phyloP scores from a whole-genome alignment of 345 rosid genomes.

The Diplotaxis tenuifolia region DNA sequence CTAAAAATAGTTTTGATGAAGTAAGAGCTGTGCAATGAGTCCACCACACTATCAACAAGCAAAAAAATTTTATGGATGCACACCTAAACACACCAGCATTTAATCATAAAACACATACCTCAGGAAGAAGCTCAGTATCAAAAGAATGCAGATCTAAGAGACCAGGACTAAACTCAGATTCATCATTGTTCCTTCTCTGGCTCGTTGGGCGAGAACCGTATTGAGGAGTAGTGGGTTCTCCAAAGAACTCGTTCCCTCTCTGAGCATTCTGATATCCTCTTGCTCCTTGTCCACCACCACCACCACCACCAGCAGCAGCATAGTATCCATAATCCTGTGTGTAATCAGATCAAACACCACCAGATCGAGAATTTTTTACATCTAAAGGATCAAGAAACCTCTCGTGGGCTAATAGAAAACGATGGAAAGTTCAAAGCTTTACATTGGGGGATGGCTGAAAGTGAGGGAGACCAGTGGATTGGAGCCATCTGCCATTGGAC shows the following conservation, averaged over 20 bases:
- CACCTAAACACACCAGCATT: no score
- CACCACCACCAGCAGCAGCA: constrained; percentile 50
- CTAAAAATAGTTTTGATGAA: no score
- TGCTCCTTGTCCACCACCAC: constrained; percentile 58
- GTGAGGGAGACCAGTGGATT: constrained; percentile 88
- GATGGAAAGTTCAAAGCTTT: neutral
- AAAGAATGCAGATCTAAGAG: constrained; percentile 95
- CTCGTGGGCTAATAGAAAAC: neutral
- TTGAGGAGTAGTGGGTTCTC: constrained; percentile 79
- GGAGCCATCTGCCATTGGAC: constrained; percentile 91
- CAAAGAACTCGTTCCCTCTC: constrained; percentile 68
- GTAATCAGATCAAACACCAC: neutral
- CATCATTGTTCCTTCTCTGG: constrained; percentile 71
- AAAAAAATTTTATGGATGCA: no score
- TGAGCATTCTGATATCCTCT: constrained; percentile 62
- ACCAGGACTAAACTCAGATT: constrained; percentile 92
- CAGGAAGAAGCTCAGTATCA: constrained; percentile 92
- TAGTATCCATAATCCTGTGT: constrained; percentile 77
- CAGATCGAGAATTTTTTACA: constrained; percentile 15
- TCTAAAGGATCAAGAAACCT: neutral
- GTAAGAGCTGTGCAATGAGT: no score
- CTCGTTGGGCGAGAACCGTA: constrained; percentile 55
- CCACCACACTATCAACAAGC: no score
- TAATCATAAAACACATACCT: constrained; percentile 46
- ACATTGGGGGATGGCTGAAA: constrained; percentile 53